Evolutionary conservation across 169 alveolate genomes (phyloP).

Genomic region (Plasmodium vivax): DNA sequence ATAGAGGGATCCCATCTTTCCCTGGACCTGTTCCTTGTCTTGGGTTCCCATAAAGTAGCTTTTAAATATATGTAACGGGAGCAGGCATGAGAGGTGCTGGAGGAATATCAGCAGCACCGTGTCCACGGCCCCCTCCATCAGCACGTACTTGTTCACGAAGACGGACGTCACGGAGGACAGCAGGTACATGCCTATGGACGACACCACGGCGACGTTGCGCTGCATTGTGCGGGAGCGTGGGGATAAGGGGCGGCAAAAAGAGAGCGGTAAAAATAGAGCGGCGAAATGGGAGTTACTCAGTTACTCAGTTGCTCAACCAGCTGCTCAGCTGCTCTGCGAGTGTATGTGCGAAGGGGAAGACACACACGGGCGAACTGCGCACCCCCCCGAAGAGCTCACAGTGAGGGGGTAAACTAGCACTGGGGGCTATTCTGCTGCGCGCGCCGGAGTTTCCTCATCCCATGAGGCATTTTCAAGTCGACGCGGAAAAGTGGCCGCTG

Average conservation of each 20-base stretch:
- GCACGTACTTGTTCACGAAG: slow-evolving; percentile 43
- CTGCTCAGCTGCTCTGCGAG: not conserved
- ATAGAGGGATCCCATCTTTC: slow-evolving; percentile 14
- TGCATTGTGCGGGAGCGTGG: not conserved
- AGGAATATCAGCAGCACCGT: slow-evolving; percentile 30
- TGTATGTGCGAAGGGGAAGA: not conserved
- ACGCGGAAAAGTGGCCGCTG: not conserved
- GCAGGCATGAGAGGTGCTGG: slow-evolving; percentile 46
- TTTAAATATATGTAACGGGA: slow-evolving; percentile 29
- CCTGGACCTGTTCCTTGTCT: not conserved
- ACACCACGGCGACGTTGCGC: slow-evolving; percentile 4
- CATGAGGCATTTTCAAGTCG: not conserved
- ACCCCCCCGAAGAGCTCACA: not conserved
- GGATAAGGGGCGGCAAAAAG: not conserved
- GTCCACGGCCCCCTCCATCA: slow-evolving; percentile 25
- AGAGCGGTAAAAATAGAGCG: not conserved
- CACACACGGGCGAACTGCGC: not conserved
- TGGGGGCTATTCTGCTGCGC: not conserved
- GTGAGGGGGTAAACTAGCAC: not conserved
- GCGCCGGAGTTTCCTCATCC: not conserved
- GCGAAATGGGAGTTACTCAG: too few species aligned
- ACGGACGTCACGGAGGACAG: slow-evolving; percentile 59
- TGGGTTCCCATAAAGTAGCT: not conserved
- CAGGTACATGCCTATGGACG: slow-evolving; percentile 22
- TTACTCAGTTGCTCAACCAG: not conserved